Base-by-base conservation (phyloP, 2,329 filamentous ascomycete species). In the Curvularia lunata region DNA sequence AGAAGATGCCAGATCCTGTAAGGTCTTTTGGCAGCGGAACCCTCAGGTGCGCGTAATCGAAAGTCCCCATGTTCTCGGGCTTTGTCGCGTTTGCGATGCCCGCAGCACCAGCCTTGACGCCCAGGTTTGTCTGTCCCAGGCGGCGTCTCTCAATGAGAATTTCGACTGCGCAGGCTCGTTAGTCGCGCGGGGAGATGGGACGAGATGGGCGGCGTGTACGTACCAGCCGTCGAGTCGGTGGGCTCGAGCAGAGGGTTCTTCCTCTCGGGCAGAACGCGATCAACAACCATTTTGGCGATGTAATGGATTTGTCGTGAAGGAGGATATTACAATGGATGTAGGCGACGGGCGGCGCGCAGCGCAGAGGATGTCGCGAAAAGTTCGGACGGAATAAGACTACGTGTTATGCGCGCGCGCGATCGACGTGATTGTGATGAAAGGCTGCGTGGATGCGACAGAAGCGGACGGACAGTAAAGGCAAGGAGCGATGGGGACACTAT, bases 21-120 rank as follows among this genome's bases (percentile, higher is more conserved):
- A 98, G 88, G 64, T 95, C 92, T 78, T 93, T 95, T 48, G 95
- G 95, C 46, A 99, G 81, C 13, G 95, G 94, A 59, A 93, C 94
- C 72, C 94, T 90, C 48, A 99, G 84, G 76, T 99, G 95, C 64
- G 93, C 94, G 78, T 99, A 99, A 78, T 98, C 95, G 75, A 99
- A 97, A 46, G 89, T 87, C 50, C 91, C 92, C 59, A 95, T 82
- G 66, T 89, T 88, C 65, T 89, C 84, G 46, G 87, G 83, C 75
- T 91, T 91, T 55, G 88, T 86, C 63, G 91, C 88, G 76, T 88
- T 89, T 38, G 85, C 84, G 9, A 86, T 86, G 58, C 86, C 86
- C n/a, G 88, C 81, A 67, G 90, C 87, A 32, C 88, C 87, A 70
- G 92, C 88, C 80, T 92, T 95, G 51, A 93, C 88, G 9, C 89